Evolutionary conservation across 2,329 filamentous ascomycete genomes (phyloP).

Genomic region (Hypoxylon sp.): DNA sequence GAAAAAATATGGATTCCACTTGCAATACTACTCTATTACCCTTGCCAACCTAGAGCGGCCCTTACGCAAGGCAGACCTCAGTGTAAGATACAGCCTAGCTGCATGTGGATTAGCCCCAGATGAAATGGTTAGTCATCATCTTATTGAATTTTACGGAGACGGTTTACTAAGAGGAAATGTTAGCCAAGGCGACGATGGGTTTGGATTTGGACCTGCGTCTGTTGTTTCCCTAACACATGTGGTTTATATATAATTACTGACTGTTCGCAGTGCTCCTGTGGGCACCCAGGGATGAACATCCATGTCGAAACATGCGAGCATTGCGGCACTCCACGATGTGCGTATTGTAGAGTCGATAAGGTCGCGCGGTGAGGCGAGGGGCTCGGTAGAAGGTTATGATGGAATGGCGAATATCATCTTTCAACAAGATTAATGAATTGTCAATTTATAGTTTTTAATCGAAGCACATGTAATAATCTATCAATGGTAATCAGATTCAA

Average conservation of each 20-base stretch:
- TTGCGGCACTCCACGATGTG: conserved; percentile 27
- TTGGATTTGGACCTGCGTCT: conserved; percentile 35
- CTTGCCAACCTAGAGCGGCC: too few relatives aligned
- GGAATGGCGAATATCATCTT: not conserved
- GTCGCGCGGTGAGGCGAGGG: conserved; percentile 6
- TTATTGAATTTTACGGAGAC: not conserved
- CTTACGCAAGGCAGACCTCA: too few relatives aligned
- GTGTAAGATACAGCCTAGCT: too few relatives aligned
- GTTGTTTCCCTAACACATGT: not conserved
- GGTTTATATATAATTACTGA: conserved; percentile 1
- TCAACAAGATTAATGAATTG: not conserved
- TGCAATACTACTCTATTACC: too few relatives aligned
- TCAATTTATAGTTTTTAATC: not conserved
- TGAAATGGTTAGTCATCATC: conserved; percentile 30
- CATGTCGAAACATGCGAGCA: conserved; percentile 21
- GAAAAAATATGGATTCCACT: too few relatives aligned
- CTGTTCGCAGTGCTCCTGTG: conserved; percentile 30
- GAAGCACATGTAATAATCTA: too few relatives aligned
- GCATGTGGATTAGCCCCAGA: too few relatives aligned
- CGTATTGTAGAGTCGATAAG: conserved; percentile 31
- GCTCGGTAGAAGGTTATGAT: not conserved
- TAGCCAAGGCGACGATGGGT: conserved; percentile 28
- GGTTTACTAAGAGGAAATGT: not conserved
- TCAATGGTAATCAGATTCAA: too few relatives aligned
- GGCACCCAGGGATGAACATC: conserved; percentile 32